Percentiles rank a stretch among this genome's conserved stretches.
Conservation (phyloP, 192 early-diverging fungal genomes). For the Gaertneriomyces semiglobifer region DNA sequence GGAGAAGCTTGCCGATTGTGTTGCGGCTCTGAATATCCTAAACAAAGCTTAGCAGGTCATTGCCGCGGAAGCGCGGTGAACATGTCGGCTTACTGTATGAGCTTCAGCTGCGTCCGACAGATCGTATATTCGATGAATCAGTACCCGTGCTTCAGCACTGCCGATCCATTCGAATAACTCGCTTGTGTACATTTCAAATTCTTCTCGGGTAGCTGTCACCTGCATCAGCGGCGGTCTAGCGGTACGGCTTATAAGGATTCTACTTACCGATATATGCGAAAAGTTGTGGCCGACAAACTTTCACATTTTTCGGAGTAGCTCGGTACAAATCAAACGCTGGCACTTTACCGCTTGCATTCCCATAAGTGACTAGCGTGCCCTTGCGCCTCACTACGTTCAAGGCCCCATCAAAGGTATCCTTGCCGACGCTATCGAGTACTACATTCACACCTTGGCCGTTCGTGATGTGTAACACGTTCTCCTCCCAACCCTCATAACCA, state of each 20-base stretch:
- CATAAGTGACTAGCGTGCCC: conserved; percentile 80
- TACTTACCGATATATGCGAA: too few relatives aligned
- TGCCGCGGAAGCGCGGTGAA: too few relatives aligned
- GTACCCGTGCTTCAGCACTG: too few relatives aligned
- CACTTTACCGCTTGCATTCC: conserved; percentile 81
- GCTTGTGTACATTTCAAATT: too few relatives aligned
- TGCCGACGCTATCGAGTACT: conserved; percentile 92
- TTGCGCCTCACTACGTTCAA: conserved; percentile 59
- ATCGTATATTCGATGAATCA: conserved; percentile 43
- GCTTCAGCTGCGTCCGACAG: conserved; percentile 72
- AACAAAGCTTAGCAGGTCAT: conserved; percentile 17
- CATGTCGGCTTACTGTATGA: too few relatives aligned
- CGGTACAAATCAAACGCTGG: too few relatives aligned
- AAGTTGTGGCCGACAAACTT: too few relatives aligned
- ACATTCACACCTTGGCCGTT: conserved; percentile 67
- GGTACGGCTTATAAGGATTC: too few relatives aligned
- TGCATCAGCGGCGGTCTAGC: too few relatives aligned
- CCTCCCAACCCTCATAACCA: conserved; percentile 65
- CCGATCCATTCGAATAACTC: too few relatives aligned
- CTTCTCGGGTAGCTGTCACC: too few relatives aligned
- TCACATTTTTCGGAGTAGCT: too few relatives aligned
- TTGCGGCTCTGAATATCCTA: conserved; percentile 62
- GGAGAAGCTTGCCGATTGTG: conserved; percentile 33
- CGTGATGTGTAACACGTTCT: conserved; percentile 71
- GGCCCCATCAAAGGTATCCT: conserved; percentile 73